These are phyloP conservation scores for Aspergillus ellipticus DNA, from an alignment of 495 filamentous ascomycete species.

Conservation along the genomic window DNA sequence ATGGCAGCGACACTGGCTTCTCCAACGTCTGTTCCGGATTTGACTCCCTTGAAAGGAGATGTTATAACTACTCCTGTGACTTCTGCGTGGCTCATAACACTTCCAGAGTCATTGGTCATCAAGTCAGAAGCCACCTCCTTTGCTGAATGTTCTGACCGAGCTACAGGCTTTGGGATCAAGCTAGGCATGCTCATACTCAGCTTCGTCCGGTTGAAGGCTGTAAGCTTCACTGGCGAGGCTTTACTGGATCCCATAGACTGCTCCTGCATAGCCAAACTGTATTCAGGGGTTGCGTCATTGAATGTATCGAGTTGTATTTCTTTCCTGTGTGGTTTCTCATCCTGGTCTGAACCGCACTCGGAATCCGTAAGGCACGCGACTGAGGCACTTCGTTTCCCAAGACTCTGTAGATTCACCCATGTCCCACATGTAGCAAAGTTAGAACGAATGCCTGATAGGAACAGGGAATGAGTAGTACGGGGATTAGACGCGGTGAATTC, in stretches of 20 bases:
- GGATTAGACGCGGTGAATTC: neutral
- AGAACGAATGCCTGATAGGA: neutral
- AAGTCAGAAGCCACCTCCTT: neutral
- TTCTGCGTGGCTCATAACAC: neutral
- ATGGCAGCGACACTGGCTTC: neutral
- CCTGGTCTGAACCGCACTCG: constrained; percentile 8
- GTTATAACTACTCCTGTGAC: neutral
- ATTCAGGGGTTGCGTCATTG: neutral
- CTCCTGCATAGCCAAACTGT: too few species aligned
- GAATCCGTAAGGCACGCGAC: constrained; percentile 26
- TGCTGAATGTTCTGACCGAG: neutral
- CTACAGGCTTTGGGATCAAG: constrained; percentile 7
- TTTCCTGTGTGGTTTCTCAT: neutral
- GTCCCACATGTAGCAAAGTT: constrained; percentile 7
- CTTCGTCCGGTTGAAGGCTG: neutral
- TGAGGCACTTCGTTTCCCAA: constrained; percentile 25
- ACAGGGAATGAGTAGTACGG: neutral
- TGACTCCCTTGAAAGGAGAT: neutral
- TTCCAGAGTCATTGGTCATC: neutral
- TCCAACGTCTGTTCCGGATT: neutral
- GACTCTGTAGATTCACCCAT: neutral
- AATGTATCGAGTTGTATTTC: neutral
- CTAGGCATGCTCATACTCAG: constrained; percentile 2
- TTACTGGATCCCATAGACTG: too few species aligned
- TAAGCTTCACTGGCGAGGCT: neutral